Percentiles rank a stretch among this genome's conserved stretches.
phyloP scores from a whole-genome alignment of 2,329 filamentous ascomycete species.

The Dactylellina sp. region DNA sequence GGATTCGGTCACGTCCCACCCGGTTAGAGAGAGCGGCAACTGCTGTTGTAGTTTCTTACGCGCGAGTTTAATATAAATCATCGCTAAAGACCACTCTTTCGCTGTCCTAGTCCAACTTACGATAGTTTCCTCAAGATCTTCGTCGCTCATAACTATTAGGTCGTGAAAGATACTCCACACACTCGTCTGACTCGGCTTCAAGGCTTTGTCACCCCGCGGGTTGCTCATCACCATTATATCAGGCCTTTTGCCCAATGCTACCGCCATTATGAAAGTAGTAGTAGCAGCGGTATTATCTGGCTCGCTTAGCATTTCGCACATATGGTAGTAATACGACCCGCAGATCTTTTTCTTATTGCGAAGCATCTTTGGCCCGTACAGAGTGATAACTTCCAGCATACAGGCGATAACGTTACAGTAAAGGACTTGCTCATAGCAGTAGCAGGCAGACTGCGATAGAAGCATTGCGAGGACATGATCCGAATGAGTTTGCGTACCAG shows the following conservation, averaged over 20 bases:
- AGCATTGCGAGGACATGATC: constrained; percentile 28
- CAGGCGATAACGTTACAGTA: constrained; percentile 34
- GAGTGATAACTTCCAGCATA: constrained; percentile 34
- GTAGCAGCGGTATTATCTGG: constrained; percentile 26
- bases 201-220: constrained; percentile 15
- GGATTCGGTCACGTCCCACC: constrained; percentile 20
- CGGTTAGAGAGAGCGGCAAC: constrained; percentile 32
- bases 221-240: constrained; percentile 21
- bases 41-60: constrained; percentile 32
- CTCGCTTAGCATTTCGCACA: constrained; percentile 46
- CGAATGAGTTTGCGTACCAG: constrained; percentile 15
- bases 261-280: constrained; percentile 32
- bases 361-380: constrained; percentile 44
- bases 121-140: constrained; percentile 45
- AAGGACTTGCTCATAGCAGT: constrained; percentile 34
- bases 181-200: constrained; percentile 13
- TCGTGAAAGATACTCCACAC: constrained; percentile 40
- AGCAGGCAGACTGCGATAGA: constrained; percentile 24
- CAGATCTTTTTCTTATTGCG: constrained; percentile 47
- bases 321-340: constrained; percentile 43
- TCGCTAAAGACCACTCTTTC: constrained; percentile 39
- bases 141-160: constrained; percentile 22
- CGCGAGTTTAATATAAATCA: constrained; percentile 35
- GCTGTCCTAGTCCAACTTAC: constrained; percentile 39
- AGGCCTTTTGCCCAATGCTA: constrained; percentile 27